Conservation (phyloP, 352 stramenopile genomes). For the Phytophthora aleatoria region DNA sequence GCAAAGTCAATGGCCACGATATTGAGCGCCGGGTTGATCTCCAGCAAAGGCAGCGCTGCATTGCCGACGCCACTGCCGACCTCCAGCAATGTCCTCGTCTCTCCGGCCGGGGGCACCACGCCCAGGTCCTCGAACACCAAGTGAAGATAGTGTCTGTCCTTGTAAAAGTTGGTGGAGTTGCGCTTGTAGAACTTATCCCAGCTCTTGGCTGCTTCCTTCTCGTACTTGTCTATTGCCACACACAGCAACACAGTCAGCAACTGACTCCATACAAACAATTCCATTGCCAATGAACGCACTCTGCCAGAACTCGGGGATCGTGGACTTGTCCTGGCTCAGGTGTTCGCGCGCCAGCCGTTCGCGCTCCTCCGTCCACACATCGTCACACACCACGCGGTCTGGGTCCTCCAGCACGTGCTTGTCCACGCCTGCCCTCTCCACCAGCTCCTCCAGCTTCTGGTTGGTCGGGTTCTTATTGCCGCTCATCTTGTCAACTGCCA, state of each 20-base stretch:
- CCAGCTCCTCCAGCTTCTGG: conserved; percentile 75
- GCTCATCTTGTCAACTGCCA: conserved; percentile 42
- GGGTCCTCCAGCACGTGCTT: conserved; percentile 73
- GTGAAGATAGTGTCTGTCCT: conserved; percentile 95
- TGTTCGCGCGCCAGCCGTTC: conserved; percentile 71
- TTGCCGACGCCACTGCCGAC: conserved; percentile 96
- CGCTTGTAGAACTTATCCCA: conserved; percentile 96
- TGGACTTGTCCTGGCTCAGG: conserved; percentile 75
- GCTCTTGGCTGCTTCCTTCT: conserved; percentile 81
- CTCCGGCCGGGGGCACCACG: conserved; percentile 41
- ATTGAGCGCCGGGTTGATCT: conserved; percentile 85
- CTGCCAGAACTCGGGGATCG: conserved; percentile 83
- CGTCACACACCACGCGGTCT: conserved; percentile 70
- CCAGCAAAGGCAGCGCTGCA: conserved; percentile 93
- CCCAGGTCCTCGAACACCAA: conserved; percentile 91
- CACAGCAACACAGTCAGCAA: neutral
- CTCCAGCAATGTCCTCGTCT: conserved; percentile 88
- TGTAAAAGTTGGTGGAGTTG: conserved; percentile 95
- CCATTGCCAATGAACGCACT: conserved; percentile 28
- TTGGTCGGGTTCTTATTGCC: conserved; percentile 66
- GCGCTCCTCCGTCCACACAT: conserved; percentile 85
- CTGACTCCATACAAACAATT: neutral
- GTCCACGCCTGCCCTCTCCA: conserved; percentile 70
- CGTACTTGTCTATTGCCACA: conserved; percentile 67
- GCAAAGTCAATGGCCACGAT: conserved; percentile 95